Evolutionary conservation across 768 basidiomycete species (phyloP), one percentile per base, ranked within the genome.

Genomic region (Favolaschia claudopus): DNA sequence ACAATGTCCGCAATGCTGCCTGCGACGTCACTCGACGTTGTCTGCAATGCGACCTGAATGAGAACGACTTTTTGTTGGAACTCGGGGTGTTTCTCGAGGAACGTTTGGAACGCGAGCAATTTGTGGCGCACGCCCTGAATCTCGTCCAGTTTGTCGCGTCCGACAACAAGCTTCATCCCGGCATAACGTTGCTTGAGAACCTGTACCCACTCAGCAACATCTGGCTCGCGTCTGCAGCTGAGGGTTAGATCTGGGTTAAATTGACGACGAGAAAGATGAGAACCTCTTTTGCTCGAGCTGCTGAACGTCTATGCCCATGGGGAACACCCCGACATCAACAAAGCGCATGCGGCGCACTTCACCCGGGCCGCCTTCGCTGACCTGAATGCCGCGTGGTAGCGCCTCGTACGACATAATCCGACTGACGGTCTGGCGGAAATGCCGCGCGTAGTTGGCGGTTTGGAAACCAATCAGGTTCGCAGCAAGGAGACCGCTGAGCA

Each of bases 401-500:
- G 93, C 90, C 70, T 95, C 93, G 40, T 87, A 86, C 0, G 88
- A 80, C 72, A 94, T 75, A 28, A 95, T 94, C 1, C 93, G 85
- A 60, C 84, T 85, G 29, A 92, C 91, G 0, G 92, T 93, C 78
- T 94, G 91, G 62, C 93, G 78, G 75, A 93, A 95, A 70, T 94
- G 93, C 15, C 92, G 80, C 0, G 92, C 91, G 63, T 87, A 91
- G 70, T 86, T 91, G 19, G 89, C 87, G 0, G 91, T 93, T 73
- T 95, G 94, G 83, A 98, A 98, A 3, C 93, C 94, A 29, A 98
- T 88, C 39, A 96, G 84, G 76, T 98, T 94, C 25, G 96, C 93
- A 14, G 82, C 95, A n/a, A 99, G 90, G 69, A 99, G 79, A 17
- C 96, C 96, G 31, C 87, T 83, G 24, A 99, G 79, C 22, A 97